Base-by-base conservation (phyloP, 2,329 filamentous ascomycete genomes). In the Bipolaris sorokiniana region DNA sequence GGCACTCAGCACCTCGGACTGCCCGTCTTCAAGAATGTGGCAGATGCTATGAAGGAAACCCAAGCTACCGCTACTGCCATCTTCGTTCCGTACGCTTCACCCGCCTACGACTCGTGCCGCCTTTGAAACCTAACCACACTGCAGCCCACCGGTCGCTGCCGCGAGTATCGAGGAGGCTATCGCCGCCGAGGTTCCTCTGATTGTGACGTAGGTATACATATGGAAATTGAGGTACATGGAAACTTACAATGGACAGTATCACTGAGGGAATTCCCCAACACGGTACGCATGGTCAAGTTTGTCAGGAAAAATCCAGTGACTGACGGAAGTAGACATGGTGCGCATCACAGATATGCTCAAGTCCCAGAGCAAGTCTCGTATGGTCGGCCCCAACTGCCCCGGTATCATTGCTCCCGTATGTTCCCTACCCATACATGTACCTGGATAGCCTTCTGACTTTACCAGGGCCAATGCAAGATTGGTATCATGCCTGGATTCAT, bases 401-500 rank as follows among this genome's bases (percentile, higher is more conserved):
- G 95, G 94, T 79, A 94, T 98, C 81, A 98, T 98, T 80, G 94
- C 86, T 77, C 86, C 85, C 63, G 84, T 87, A 82, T 40, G 72
- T 45, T 7, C 15, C 11, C 57, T 48, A 53, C 45, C 42, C 16
- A 28, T 37, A 38, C 33, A 37, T 18, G 10, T 44, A 15, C n/a
- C 33, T 31, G n/a, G 42, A 50, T 11, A 33, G 45, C 13, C 42
- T 13, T 18, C 66, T 74, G 59, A 72, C 11, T 31, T 34, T n/a
- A 51, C 3, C 20, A 88, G 82, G 95, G 94, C 72, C 94, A 96
- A 87, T 99, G 95, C 88, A 99, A 99, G 85, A 98, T 99, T 76
- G 95, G 95, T 77, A 99, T 99, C 83, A 98, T 99, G 95, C 92
- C 95, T 66, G 95, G 95, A 74, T 97, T 98, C 86, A 98, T 99